Base-by-base conservation (phyloP, 78 protist species). In the Isochrysis galbana region DNA sequence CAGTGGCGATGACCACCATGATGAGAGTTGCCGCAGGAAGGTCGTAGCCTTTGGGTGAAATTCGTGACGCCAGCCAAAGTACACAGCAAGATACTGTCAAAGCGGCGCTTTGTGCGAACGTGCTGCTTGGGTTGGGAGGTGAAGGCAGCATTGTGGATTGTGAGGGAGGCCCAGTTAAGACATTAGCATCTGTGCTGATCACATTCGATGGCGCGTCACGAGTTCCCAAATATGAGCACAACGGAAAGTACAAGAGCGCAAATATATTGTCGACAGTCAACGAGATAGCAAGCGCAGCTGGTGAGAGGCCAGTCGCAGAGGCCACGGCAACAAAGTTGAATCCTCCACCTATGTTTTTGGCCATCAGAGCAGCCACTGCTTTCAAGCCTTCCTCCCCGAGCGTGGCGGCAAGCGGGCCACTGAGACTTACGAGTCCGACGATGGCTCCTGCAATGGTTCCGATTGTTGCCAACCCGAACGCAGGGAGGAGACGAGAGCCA, bases 321-420 rank as follows among this genome's bases (percentile, higher is more conserved):
- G 80, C 80, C 23, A 77, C 86, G 23, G 86, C 86, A 19, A 77
- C n/a, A 22, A 77, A 77, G 46, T 77, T 77, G n/a, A 77, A 10
- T 10, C 86, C 86, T 22, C 46, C 32, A 32, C 86, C 86, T 4
- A 77, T 77, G 46, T 77, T 77, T 46, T 77, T 77, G 42, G 86
- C 86, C 46, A 32, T 32, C 47, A 77, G 86, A 26, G 86, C 86
- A 19, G 47, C 45, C 14, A 34, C 86, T 0, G 22, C 44, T n/a
- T 14, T 38, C 36, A 77, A 32, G 46, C n/a, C 86, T 5, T 70
- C 80, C 44, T 10, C 80, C 19, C 86, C 86, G n/a, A 22, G n/a
- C 26, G 29, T n/a, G 22, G 29, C 7, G 32, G n/a, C n/a, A 11
- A 77, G 46, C 26, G 46, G 47, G 0, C 23, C 42, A 19, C n/a